Evolutionary conservation across 306 rosid genomes (phyloP), one percentile per base, ranked within the genome.

Genomic region (Phaseolus lunatus): DNA sequence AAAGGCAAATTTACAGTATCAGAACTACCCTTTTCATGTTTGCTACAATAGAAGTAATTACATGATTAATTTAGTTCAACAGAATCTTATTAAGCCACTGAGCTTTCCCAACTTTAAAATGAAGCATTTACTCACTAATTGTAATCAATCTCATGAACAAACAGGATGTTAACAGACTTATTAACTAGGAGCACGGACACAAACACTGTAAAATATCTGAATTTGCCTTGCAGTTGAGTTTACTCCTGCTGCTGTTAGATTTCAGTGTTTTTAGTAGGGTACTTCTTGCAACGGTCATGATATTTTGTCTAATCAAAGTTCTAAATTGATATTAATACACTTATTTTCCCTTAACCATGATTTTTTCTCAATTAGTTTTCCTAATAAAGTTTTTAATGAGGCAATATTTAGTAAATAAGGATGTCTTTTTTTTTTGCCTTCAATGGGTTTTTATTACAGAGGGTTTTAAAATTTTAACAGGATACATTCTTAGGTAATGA

Each of bases 201-300:
- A 70, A 35, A 66, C 27, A 48, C 26, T 23, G 44, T 23, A 24
- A 43, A 72, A 49, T 12, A 68, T 81, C 77, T 23, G 47, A 73
- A 45, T 66, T 22, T 49, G 20, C 27, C 45, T 47, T 20, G 62
- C 9, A 43, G 70, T 64, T 41, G 7, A 6, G 57, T 20, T 78
- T 39, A 39, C 41, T 6, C 20, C 20, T 58, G 20, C 39, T 59
- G 19, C 14, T 26, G 66, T 27, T 59, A 59, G 5, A 59, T 14
- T 59, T 59, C 39, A 54, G n/a, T 4, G 39, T 26, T 59, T 14
- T 59, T 50, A 7, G 3, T 13, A 14, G 18, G 37, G 65, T 16
- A 26, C 9, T 56, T 56, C 62, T 24, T 26, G n/a, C 37, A 57
- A 24, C 10, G 33, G 18, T 57, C 35, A 26, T 57, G 26, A 11